Evolutionary conservation across 805 yeast genomes (phyloP), one percentile per base, ranked within the genome.

Genomic region (Wickerhamiella kazuoi): DNA sequence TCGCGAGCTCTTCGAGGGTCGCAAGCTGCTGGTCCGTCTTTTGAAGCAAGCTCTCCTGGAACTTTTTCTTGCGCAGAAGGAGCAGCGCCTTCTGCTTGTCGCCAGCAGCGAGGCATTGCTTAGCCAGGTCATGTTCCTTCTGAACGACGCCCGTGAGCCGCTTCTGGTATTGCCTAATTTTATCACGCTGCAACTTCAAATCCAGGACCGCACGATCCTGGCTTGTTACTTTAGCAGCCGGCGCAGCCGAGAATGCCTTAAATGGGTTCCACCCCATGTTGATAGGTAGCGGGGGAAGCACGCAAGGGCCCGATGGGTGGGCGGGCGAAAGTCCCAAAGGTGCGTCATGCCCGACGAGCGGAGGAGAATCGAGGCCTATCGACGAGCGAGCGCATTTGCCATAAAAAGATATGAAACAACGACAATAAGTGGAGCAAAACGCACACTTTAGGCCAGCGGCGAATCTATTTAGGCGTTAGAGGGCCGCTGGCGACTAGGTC

Each of bases 141-240:
- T 63, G 64, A 15, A 82, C 68, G 3, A 81, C 69, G 0, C 59
- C 56, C 21, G 64, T 62, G 29, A 86, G 68, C 43, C 72, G 71
- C 35, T 62, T 62, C 50, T 74, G 79, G 46, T 84, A 80, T 55
- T 78, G 80, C 47, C 71, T 71, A 18, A 90, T 66, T 46, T 76
- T 77, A 58, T 90, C 98, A 44, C 95, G 65, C 49, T 93, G 96
- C 30, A 79, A 63, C 55, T 90, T 90, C 48, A 90, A 65, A 52
- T 86, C 90, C 46, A 83, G 66, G 9, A 90, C 71, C 0, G 96
- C 95, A 51, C 66, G 71, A 53, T 90, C 98, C 49, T 84, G 86
- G 29, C 76, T 67, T 5, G 94, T 82, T 16, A 87, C 74, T 52
- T 72, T 75, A 28, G 8, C 16, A 8, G 16, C 9, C 17, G 35